Evolutionary conservation across 352 stramenopile species (phyloP).

Genomic region (Pythium periplocum): DNA sequence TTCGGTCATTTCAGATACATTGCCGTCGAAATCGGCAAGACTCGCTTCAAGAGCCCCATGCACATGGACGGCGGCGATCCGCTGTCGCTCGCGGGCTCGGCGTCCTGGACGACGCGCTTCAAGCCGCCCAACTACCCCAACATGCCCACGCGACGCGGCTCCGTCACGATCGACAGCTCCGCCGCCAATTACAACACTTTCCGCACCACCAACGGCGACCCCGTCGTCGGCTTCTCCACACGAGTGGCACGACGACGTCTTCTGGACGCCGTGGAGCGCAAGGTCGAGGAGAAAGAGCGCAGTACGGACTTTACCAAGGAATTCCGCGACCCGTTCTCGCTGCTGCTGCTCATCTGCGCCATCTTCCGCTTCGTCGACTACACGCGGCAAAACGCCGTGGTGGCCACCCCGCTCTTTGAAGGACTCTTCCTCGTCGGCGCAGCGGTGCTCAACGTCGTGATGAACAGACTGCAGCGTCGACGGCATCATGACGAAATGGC

Average conservation of each 20-base stretch:
- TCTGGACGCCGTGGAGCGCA: constrained; percentile 57
- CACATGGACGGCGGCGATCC: not conserved
- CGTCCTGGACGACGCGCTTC: constrained; percentile 12
- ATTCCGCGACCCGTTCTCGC: constrained; percentile 66
- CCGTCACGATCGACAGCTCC: not conserved
- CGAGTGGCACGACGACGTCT: constrained; percentile 40
- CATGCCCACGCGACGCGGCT: not conserved
- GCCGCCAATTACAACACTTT: constrained; percentile 19
- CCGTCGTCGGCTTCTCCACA: constrained; percentile 48
- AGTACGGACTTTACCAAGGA: constrained; percentile 58
- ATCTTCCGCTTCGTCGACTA: constrained; percentile 57
- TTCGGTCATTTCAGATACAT: too few relatives aligned
- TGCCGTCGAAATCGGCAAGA: too few relatives aligned
- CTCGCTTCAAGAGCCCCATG: too few relatives aligned
- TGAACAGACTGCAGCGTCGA: constrained; percentile 64
- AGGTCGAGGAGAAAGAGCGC: constrained; percentile 68
- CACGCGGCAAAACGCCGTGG: constrained; percentile 21
- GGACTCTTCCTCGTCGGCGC: constrained; percentile 53
- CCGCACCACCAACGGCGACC: constrained; percentile 3
- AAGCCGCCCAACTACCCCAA: constrained; percentile 21
- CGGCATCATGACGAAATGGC: constrained; percentile 75
- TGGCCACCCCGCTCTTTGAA: constrained; percentile 37
- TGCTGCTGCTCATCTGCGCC: constrained; percentile 63
- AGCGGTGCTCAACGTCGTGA: constrained; percentile 47
- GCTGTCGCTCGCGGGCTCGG: constrained; percentile 14